Evolutionary conservation across 768 basidiomycete species (phyloP), one percentile per base, ranked within the genome.

Genomic region (Suillus luteus): DNA sequence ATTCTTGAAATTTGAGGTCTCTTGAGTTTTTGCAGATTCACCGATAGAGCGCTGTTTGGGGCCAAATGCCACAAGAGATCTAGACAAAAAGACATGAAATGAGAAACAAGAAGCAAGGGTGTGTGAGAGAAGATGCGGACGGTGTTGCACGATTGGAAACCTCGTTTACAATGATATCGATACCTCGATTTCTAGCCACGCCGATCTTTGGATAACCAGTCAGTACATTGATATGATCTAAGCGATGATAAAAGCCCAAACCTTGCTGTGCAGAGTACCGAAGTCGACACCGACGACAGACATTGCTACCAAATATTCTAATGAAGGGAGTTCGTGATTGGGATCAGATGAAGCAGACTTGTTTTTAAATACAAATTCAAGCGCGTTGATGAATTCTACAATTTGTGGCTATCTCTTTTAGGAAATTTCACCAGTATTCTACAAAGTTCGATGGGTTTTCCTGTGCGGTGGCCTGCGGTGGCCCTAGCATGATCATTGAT

Each of bases 121-220:
- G 14, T 12, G 19, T 3, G 37, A 55, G 43, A 62, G 22, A 27
- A n/a, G 10, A 22, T 9, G 85, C 94, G 73, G 66, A 98, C 95
- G 96, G 96, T 31, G 96, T 99, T 17, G 90, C 86, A 62, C 97
- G 91, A 83, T 98, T 98, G 17, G 96, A 98, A 65, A 96, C 95
- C 76, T 99, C 96, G 77, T 99, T 99, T 65, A 88, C 83, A 81
- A 99, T 96, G 78, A 99, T 95, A 84, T 99, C 96, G 81, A 99
- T 96, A 69, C 96, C 96, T 73, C 93, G 86, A 79, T 93, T 90
- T 79, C 95, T 86, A 22, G 95, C 95, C 67, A 96, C 95, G 81
- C 95, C 95, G 75, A 98, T 95, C 93, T 93, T 68, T 10, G 75
- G 55, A 49, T 41, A 55, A 63, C 57, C 41, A 41, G 44, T 38